Conservation (phyloP, 306 rosid species). For the Pueraria montana region DNA sequence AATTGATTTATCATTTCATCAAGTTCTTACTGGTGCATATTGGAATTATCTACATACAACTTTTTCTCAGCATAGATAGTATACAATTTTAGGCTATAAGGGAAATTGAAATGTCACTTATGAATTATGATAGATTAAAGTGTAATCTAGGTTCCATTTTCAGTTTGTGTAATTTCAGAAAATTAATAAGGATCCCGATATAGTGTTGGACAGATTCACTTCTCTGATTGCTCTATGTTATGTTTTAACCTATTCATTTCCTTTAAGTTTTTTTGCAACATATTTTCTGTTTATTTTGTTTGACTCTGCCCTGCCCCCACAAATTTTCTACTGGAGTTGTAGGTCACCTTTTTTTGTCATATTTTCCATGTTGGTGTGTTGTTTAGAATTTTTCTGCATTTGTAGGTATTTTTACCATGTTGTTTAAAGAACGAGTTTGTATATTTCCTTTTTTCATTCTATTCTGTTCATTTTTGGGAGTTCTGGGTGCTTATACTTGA, state of each 20-base stretch:
- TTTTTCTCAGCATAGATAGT: conserved; percentile 10
- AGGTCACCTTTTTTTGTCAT: neutral
- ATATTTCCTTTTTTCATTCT: neutral
- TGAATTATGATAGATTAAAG: conserved; percentile 17
- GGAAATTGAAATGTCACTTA: neutral
- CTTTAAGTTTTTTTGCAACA: neutral
- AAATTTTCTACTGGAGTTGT: conserved; percentile 22
- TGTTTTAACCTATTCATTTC: neutral
- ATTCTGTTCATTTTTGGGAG: neutral
- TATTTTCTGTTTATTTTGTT: conserved; percentile 25
- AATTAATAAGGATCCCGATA: conserved; percentile 7
- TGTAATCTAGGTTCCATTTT: neutral
- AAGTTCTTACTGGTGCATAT: neutral
- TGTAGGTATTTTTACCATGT: conserved; percentile 5
- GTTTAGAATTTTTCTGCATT: conserved; percentile 16
- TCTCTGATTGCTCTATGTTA: conserved; percentile 1
- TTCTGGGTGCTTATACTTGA: neutral
- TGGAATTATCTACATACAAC: conserved; percentile 6
- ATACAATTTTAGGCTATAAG: conserved; percentile 24
- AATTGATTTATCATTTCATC: neutral
- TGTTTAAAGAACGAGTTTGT: conserved; percentile 9
- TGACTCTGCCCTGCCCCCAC: neutral
- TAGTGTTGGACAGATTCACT: conserved; percentile 15
- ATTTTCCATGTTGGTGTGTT: conserved; percentile 18
- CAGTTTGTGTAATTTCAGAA: conserved; percentile 15